phyloP scores from a whole-genome alignment of 2,329 filamentous ascomycete genomes.

The Colletotrichum caudatum region DNA sequence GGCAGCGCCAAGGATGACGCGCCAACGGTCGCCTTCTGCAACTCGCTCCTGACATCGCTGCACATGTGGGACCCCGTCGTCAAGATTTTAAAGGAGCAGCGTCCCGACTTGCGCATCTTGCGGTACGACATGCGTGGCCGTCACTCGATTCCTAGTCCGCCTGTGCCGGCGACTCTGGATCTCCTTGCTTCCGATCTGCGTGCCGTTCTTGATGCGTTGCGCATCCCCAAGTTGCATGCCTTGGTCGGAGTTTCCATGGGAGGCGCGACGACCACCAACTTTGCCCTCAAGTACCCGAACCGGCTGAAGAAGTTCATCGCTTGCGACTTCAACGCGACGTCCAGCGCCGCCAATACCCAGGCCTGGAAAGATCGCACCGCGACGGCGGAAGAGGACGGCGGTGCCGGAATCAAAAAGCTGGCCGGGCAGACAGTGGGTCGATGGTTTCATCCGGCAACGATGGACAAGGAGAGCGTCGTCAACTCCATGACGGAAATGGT shows the following conservation, averaged over 20 bases:
- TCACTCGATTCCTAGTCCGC: constrained; percentile 60
- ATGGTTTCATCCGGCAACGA: constrained; percentile 78
- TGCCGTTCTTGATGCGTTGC: constrained; percentile 74
- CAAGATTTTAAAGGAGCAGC: constrained; percentile 67
- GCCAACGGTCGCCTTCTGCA: constrained; percentile 80
- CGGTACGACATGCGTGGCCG: constrained; percentile 84
- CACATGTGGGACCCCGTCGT: constrained; percentile 86
- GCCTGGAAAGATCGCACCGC: constrained; percentile 84
- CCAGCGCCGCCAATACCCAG: constrained; percentile 78
- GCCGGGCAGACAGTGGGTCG: constrained; percentile 78
- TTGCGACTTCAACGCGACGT: constrained; percentile 82
- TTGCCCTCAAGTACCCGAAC: constrained; percentile 74
- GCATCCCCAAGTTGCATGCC: constrained; percentile 73
- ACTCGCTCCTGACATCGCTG: constrained; percentile 82
- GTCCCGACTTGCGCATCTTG: constrained; percentile 77
- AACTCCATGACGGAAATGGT: constrained; percentile 77
- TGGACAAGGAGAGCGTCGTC: constrained; percentile 60
- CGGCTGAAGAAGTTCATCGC: constrained; percentile 73
- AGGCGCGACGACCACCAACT: constrained; percentile 81
- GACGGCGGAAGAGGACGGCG: constrained; percentile 69
- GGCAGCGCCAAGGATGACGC: constrained; percentile 75
- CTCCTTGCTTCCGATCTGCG: constrained; percentile 76
- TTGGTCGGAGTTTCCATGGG: constrained; percentile 85
- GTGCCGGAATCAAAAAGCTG: constrained; percentile 71
- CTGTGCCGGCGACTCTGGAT: constrained; percentile 69